phyloP scores from a whole-genome alignment of 257 asterid genomes.

The Scutellaria galericulata region DNA sequence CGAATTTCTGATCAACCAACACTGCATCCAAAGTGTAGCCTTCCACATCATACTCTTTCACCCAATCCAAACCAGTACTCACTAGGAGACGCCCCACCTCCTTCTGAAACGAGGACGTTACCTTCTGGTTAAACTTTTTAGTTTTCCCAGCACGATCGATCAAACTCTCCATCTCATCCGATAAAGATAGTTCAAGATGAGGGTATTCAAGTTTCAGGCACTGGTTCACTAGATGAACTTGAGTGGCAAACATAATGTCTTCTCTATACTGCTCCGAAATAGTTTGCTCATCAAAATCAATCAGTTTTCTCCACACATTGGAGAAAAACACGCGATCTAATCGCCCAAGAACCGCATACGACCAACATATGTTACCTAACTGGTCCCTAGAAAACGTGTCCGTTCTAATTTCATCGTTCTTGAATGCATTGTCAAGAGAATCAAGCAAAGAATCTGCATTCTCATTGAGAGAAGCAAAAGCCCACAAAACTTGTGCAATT shows the following conservation, averaged over 20 bases:
- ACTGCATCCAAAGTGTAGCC: slow-evolving; percentile 93
- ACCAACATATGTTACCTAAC: slow-evolving; percentile 84
- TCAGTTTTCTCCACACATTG: slow-evolving; percentile 64
- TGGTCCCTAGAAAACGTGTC: slow-evolving; percentile 68
- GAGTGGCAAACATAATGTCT: slow-evolving; percentile 88
- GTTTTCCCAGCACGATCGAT: slow-evolving; percentile 69
- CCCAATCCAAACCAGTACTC: slow-evolving; percentile 92
- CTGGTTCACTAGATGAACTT: slow-evolving; percentile 74
- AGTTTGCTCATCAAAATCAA: slow-evolving; percentile 61
- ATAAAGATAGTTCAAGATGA: slow-evolving; percentile 60
- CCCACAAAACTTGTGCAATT: slow-evolving; percentile 93
- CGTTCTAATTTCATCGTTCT: slow-evolving; percentile 40
- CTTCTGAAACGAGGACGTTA: slow-evolving; percentile 90
- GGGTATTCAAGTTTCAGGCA: slow-evolving; percentile 77
- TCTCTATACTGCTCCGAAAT: slow-evolving; percentile 71
- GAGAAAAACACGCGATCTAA: slow-evolving; percentile 61
- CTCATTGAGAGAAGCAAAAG: slow-evolving; percentile 87
- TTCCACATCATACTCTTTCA: slow-evolving; percentile 69
- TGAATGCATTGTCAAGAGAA: slow-evolving; percentile 63
- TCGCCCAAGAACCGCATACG: slow-evolving; percentile 86
- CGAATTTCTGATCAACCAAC: slow-evolving; percentile 71
- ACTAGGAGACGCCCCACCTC: slow-evolving; percentile 90
- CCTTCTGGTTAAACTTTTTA: slow-evolving; percentile 78
- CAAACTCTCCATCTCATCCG: slow-evolving; percentile 62
- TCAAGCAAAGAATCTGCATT: slow-evolving; percentile 68